phyloP scores from a whole-genome alignment of 768 basidiomycete species.

The Amanita phalloides region DNA sequence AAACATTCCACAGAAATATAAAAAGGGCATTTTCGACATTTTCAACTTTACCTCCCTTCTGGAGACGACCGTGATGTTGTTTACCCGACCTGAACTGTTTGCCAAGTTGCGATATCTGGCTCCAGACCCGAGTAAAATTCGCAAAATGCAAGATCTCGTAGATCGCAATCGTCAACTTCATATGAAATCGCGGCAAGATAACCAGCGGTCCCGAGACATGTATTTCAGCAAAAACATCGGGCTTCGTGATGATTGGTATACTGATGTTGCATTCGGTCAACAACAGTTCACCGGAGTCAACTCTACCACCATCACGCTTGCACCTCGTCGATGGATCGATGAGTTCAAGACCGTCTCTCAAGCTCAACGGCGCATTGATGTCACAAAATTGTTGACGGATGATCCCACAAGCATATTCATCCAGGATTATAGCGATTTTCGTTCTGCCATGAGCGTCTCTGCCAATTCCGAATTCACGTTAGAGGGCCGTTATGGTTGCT shows the following conservation, averaged over 20 bases:
- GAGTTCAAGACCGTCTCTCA: slow-evolving; percentile 3
- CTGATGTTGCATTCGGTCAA: slow-evolving; percentile 18
- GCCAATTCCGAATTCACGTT: slow-evolving; percentile 9
- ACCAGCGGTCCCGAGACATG: slow-evolving; percentile 9
- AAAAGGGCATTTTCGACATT: background rate
- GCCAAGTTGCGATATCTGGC: background rate
- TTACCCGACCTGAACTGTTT: background rate
- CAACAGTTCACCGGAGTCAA: slow-evolving; percentile 20
- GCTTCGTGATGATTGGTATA: slow-evolving; percentile 19
- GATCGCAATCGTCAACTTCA: background rate
- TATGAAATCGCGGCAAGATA: background rate
- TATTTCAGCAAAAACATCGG: slow-evolving; percentile 17
- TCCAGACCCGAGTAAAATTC: background rate
- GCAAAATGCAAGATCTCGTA: background rate
- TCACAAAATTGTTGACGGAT: background rate
- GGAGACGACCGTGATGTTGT: background rate
- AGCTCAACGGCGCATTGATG: background rate
- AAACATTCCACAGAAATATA: background rate
- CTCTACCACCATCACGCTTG: slow-evolving; percentile 16
- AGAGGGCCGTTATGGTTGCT: slow-evolving; percentile 15
- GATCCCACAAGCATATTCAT: background rate
- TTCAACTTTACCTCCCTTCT: background rate
- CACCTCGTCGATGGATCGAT: slow-evolving; percentile 12
- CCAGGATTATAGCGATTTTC: background rate
- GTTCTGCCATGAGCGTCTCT: background rate